Percentiles rank a stretch among this genome's conserved stretches.
Conservation (phyloP, 352 stramenopile genomes). For the Pseudoperonospora humuli region DNA sequence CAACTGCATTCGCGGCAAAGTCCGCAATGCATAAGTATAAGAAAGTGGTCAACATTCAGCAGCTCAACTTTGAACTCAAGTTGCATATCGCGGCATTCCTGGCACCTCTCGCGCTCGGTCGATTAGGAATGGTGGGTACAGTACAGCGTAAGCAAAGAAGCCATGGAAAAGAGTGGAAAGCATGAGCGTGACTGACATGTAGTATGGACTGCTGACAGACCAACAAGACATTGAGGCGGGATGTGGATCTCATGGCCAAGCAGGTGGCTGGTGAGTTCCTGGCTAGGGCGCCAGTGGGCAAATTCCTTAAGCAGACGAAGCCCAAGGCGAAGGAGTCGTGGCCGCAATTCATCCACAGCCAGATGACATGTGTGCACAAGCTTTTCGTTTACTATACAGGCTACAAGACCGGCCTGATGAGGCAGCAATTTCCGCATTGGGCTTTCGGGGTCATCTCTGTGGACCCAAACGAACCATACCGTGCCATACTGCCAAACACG, state of each 20-base stretch:
- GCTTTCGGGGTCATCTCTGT: constrained; percentile 60
- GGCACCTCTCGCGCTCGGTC: constrained; percentile 27
- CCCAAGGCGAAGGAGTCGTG: constrained; percentile 34
- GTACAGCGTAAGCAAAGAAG: neutral
- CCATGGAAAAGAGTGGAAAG: neutral
- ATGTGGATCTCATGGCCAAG: constrained; percentile 51
- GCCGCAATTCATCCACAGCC: constrained; percentile 58
- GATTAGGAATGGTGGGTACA: constrained; percentile 49
- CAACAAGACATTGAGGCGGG: constrained; percentile 28
- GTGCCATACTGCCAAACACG: constrained; percentile 57
- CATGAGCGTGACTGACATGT: constrained; percentile 10
- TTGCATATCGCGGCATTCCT: constrained; percentile 40
- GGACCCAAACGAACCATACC: constrained; percentile 66
- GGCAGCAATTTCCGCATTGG: constrained; percentile 51
- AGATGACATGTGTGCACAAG: constrained; percentile 71
- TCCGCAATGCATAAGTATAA: constrained; percentile 8
- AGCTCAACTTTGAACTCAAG: constrained; percentile 49
- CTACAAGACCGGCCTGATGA: constrained; percentile 73
- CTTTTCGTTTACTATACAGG: constrained; percentile 79
- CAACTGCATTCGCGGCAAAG: constrained; percentile 1
- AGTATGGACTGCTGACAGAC: constrained; percentile 28
- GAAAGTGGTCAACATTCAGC: constrained; percentile 37
- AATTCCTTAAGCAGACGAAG: constrained; percentile 47
- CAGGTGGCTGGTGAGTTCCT: constrained; percentile 33
- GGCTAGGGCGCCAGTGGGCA: constrained; percentile 16